Conservation (phyloP, 208 protist species). For the Zelonia costaricensis region DNA sequence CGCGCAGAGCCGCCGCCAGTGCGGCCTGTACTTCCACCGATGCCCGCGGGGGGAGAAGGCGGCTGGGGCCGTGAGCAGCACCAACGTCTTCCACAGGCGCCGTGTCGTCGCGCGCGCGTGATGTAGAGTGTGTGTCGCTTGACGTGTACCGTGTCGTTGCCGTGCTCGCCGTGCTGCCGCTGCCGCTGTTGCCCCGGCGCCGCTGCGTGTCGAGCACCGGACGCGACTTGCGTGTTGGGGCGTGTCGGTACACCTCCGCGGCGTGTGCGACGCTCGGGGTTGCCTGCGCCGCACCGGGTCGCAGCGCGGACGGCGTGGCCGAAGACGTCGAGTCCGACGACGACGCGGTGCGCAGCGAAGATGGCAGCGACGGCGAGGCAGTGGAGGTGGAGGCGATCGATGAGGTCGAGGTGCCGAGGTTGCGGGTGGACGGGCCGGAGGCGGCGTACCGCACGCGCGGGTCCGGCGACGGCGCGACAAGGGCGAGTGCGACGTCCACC, state of each 20-base stretch:
- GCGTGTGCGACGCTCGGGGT: too few relatives aligned
- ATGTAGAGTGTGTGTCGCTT: neutral
- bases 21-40: slow-evolving; percentile 19
- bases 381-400: neutral
- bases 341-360: slow-evolving; percentile 6
- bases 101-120: neutral
- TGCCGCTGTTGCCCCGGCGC: neutral
- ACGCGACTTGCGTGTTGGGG: slow-evolving; percentile 7
- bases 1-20: slow-evolving; percentile 10
- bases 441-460: neutral
- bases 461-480: neutral
- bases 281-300: too few relatives aligned
- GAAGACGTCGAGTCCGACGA: slow-evolving; percentile 15
- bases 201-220: slow-evolving; percentile 22
- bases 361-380: slow-evolving; percentile 6
- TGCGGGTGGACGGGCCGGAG: slow-evolving; percentile 23
- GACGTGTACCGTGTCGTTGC: slow-evolving; percentile 30
- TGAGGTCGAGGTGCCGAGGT: slow-evolving; percentile 15
- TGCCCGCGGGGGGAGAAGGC: slow-evolving; percentile 12
- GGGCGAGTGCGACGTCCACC: neutral
- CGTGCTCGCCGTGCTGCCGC: slow-evolving; percentile 6
- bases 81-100: neutral
- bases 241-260: neutral
- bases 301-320: neutral
- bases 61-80: neutral